Evolutionary conservation across 805 yeast species (phyloP).

Genomic region (Yamadazyma nakazawae): DNA sequence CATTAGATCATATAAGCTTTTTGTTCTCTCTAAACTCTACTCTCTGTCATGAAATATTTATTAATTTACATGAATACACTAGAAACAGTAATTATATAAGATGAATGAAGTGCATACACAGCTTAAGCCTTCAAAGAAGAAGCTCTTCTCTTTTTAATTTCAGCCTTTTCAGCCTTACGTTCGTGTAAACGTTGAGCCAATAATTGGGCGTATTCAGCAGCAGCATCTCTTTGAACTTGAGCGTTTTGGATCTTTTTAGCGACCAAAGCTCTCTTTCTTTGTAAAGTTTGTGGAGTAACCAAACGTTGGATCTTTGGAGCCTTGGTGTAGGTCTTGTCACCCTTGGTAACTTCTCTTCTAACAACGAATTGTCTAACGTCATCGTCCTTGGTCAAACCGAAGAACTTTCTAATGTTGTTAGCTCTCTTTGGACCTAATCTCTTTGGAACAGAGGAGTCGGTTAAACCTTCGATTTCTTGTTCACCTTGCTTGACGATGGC

Average conservation of each 20-base stretch:
- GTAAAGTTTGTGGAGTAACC: conserved; percentile 98
- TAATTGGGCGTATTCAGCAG: conserved; percentile 99
- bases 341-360: conserved; percentile 98
- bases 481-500: conserved; percentile 98
- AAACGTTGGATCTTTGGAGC: conserved; percentile 99
- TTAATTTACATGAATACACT: neutral
- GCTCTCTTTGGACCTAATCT: conserved; percentile 99
- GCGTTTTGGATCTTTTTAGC: conserved; percentile 94
- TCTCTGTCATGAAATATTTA: neutral
- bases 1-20: too few relatives aligned
- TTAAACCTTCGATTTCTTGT: conserved; percentile 89
- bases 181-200: conserved; percentile 97
- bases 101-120: neutral
- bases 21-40: neutral
- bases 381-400: conserved; percentile 93
- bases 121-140: conserved; percentile 90
- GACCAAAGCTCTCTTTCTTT: conserved; percentile 97
- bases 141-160: conserved; percentile 99
- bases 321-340: conserved; percentile 98
- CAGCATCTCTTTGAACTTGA: conserved; percentile 99
- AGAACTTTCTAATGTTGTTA: conserved; percentile 99
- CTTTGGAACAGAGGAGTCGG: conserved; percentile 93
- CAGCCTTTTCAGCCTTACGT: conserved; percentile 98
- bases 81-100: neutral
- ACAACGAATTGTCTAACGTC: conserved; percentile 87